Evolutionary conservation across 2,329 filamentous ascomycete species (phyloP).

Genomic region (Diaporthe longicolla): DNA sequence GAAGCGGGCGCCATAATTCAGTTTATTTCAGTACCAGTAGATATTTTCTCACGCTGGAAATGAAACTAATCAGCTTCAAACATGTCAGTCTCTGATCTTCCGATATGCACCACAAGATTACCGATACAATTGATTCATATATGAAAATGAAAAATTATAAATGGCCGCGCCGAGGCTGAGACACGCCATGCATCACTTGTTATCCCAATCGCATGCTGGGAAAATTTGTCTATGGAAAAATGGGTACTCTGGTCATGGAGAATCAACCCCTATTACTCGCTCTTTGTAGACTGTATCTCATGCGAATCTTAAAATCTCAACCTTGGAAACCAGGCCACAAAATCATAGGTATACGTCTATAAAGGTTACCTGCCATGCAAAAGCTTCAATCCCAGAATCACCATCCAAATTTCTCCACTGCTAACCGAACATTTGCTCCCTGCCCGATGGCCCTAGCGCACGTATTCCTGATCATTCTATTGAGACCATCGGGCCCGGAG

Average conservation of each 20-base stretch:
- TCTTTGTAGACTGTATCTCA: neutral
- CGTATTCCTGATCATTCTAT: conserved; percentile 71
- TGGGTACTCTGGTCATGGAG: too few relatives aligned
- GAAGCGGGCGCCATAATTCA: neutral
- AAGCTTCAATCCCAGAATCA: conserved; percentile 48
- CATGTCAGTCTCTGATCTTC: neutral
- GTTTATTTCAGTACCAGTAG: neutral
- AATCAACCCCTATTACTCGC: too few relatives aligned
- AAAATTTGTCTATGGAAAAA: too few relatives aligned
- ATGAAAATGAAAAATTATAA: too few relatives aligned
- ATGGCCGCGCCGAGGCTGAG: too few relatives aligned
- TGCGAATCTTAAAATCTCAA: neutral
- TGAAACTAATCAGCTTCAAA: neutral
- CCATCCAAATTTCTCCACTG: conserved; percentile 79
- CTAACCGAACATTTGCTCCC: conserved; percentile 65
- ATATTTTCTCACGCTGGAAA: neutral
- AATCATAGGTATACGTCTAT: neutral
- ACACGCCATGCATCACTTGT: neutral
- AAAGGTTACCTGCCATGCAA: neutral
- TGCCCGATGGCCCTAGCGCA: conserved; percentile 63
- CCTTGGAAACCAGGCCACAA: neutral
- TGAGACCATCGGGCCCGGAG: conserved; percentile 74
- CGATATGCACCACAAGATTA: too few relatives aligned
- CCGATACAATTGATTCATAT: neutral
- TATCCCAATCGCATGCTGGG: neutral